A percentile compares a stretch with the other conserved stretches of the same genome.
Conservation (phyloP, 2,329 filamentous ascomycete species). For the Colletotrichum kahawae region DNA sequence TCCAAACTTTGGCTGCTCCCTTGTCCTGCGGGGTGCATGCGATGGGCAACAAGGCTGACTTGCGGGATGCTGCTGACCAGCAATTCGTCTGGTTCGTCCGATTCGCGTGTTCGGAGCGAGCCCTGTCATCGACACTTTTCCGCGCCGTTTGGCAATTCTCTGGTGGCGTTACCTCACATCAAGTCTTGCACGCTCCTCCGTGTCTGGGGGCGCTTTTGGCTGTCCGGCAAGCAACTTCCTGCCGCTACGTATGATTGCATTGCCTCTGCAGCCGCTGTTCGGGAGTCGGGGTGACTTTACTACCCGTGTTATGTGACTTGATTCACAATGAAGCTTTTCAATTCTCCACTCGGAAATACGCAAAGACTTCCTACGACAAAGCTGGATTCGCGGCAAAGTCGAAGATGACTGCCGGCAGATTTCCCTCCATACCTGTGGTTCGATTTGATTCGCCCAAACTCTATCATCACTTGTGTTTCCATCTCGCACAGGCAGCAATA, state of each 20-base stretch:
- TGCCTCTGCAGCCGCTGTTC: background rate
- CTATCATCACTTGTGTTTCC: background rate
- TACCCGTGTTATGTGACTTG: background rate
- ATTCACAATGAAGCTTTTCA: background rate
- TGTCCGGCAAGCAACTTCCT: background rate
- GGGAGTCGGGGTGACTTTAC: background rate
- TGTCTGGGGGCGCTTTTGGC: background rate
- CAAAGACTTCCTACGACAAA: background rate
- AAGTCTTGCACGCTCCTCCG: background rate
- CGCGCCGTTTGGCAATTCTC: background rate
- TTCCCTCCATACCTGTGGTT: background rate
- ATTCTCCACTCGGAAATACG: background rate
- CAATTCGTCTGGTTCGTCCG: background rate
- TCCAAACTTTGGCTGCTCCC: background rate
- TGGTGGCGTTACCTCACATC: constrained; percentile 1
- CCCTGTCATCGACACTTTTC: background rate
- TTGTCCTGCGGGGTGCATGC: background rate
- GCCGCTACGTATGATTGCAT: background rate
- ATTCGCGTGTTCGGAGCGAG: background rate
- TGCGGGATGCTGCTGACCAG: background rate
- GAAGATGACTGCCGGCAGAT: background rate
- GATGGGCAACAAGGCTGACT: background rate
- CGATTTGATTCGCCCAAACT: background rate
- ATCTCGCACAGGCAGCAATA: background rate
- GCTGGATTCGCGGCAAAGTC: background rate